Conservation (phyloP, 1,284 basidiomycete species). For the Ganoderma leucocontextum region DNA sequence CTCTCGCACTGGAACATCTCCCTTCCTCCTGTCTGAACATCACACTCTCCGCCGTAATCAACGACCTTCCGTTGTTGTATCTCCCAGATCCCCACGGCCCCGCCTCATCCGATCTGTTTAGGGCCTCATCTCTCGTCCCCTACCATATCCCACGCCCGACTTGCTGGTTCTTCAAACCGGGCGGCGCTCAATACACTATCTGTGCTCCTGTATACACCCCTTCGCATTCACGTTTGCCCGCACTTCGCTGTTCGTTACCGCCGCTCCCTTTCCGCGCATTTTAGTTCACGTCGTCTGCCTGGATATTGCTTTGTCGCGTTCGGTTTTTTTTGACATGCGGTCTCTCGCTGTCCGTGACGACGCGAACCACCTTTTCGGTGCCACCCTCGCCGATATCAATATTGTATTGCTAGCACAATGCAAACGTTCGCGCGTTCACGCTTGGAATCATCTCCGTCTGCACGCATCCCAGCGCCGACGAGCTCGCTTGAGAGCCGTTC, state of each 20-base stretch:
- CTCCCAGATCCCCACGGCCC: background rate
- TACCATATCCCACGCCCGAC: constrained; percentile 33
- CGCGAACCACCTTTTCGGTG: constrained; percentile 2
- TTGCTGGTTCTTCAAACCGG: constrained; percentile 35
- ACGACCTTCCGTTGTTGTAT: constrained; percentile 9
- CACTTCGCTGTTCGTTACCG: constrained; percentile 5
- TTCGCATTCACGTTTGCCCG: constrained; percentile 11
- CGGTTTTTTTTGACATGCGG: constrained; percentile 10
- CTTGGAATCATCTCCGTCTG: constrained; percentile 12
- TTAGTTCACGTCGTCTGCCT: constrained; percentile 7
- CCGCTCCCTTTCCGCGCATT: background rate
- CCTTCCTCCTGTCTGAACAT: constrained; percentile 1
- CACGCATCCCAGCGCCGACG: background rate
- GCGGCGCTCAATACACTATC: constrained; percentile 23
- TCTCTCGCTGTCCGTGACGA: background rate
- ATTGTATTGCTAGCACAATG: constrained; percentile 37
- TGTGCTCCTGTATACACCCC: constrained; percentile 17
- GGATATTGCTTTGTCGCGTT: constrained; percentile 21
- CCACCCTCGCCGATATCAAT: constrained; percentile 25
- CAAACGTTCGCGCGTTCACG: constrained; percentile 31
- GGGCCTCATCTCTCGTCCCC: background rate
- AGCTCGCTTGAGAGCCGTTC: background rate
- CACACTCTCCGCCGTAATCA: constrained; percentile 7
- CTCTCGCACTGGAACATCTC: constrained; percentile 9
- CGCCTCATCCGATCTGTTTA: background rate